Evolutionary conservation across 805 yeast species (phyloP).

Genomic region (Starmerella riodocensis): DNA sequence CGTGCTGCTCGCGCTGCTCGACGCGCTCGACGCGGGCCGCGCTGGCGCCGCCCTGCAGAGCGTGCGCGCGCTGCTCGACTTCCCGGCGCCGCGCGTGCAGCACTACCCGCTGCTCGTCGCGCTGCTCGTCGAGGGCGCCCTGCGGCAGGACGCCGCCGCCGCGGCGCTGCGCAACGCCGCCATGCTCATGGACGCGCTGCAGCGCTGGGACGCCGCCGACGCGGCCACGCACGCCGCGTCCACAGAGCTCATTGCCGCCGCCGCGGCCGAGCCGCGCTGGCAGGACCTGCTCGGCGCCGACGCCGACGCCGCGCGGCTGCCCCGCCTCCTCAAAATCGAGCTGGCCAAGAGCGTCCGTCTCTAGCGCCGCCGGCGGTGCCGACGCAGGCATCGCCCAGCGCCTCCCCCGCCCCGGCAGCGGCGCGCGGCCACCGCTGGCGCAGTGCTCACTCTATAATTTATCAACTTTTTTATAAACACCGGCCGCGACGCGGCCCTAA

Average conservation of each 20-base stretch:
- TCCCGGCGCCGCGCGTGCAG: slow-evolving; percentile 12
- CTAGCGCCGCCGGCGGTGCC: slow-evolving; percentile 24
- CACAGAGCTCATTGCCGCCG: slow-evolving; percentile 2
- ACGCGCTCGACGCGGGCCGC: slow-evolving; percentile 5
- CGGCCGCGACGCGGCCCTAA: no score
- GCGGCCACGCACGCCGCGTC: neutral
- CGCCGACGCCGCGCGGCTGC: neutral
- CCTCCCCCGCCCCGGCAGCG: slow-evolving; percentile 51
- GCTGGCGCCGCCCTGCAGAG: neutral
- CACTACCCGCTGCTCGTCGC: slow-evolving; percentile 19
- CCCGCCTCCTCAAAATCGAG: slow-evolving; percentile 7
- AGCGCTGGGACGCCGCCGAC: slow-evolving; percentile 7
- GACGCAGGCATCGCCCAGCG: slow-evolving; percentile 30
- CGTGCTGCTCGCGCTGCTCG: slow-evolving; percentile 12
- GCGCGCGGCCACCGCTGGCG: slow-evolving; percentile 72
- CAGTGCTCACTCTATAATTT: no score
- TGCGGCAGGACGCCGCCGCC: no score
- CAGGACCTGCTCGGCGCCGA: slow-evolving; percentile 1
- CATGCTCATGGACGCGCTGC: slow-evolving; percentile 10
- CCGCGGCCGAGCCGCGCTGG: slow-evolving; percentile 6
- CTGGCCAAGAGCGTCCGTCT: slow-evolving; percentile 8
- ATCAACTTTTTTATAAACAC: no score
- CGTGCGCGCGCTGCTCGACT: slow-evolving; percentile 7
- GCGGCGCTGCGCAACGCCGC: slow-evolving; percentile 1
- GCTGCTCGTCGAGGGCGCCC: slow-evolving; percentile 8